Conservation (phyloP, 805 yeast genomes). For the Ogataea neopini region DNA sequence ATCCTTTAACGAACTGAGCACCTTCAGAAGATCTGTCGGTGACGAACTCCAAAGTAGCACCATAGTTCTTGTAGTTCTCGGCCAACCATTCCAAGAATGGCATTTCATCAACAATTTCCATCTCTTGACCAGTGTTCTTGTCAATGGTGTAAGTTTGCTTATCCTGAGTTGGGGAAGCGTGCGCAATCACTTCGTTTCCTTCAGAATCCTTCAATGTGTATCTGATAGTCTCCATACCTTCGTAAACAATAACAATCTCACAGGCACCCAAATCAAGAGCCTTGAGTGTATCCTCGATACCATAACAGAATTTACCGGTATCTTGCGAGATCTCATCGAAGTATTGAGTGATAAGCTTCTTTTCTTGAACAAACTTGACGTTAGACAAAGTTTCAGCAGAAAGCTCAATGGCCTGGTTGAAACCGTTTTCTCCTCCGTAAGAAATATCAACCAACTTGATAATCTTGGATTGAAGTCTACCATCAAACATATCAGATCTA, state of each 20-base stretch:
- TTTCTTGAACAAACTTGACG: constrained; percentile 97
- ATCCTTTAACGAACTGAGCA: constrained; percentile 96
- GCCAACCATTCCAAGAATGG: constrained; percentile 96
- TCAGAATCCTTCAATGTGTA: constrained; percentile 82
- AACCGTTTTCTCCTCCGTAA: constrained; percentile 99
- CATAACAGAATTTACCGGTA: constrained; percentile 96
- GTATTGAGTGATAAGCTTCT: constrained; percentile 87
- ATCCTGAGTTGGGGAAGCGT: constrained; percentile 69
- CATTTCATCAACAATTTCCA: constrained; percentile 85
- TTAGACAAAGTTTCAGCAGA: constrained; percentile 96
- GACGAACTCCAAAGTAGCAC: constrained; percentile 95
- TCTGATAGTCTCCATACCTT: constrained; percentile 83
- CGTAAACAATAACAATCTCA: constrained; percentile 89
- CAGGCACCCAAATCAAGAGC: constrained; percentile 96
- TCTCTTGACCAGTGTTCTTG: constrained; percentile 84
- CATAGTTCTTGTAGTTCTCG: constrained; percentile 90
- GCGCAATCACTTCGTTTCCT: constrained; percentile 72
- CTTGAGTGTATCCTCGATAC: constrained; percentile 93
- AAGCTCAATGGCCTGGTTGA: constrained; percentile 97
- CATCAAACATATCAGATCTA: constrained; percentile 90
- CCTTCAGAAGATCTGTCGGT: constrained; percentile 97
- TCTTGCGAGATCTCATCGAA: constrained; percentile 98
- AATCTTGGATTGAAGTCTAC: constrained; percentile 82
- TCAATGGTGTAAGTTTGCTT: constrained; percentile 78
- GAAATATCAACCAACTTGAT: constrained; percentile 94